Evolutionary conservation across 805 yeast genomes (phyloP).

Genomic region (Pichia californica): DNA sequence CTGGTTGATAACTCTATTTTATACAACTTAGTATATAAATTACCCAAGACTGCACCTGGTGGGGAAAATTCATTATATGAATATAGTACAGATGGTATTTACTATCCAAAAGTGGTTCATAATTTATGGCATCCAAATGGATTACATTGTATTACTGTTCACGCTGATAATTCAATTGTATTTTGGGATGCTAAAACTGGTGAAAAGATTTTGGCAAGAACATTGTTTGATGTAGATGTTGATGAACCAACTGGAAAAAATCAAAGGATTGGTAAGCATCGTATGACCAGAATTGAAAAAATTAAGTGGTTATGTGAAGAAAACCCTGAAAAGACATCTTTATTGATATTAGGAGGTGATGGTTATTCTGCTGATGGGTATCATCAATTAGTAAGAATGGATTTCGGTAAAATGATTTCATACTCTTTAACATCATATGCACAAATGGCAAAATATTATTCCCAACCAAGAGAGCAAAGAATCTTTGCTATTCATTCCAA

Average conservation of each 20-base stretch:
- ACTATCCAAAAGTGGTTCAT: conserved; percentile 30
- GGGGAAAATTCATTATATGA: conserved; percentile 41
- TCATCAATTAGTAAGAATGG: conserved; percentile 48
- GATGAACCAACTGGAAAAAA: conserved; percentile 40
- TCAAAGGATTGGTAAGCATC: conserved; percentile 15
- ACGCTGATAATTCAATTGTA: conserved; percentile 75
- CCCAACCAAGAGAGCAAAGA: conserved; percentile 49
- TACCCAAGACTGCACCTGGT: conserved; percentile 68
- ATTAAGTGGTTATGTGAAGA: conserved; percentile 73
- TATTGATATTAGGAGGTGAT: conserved; percentile 67
- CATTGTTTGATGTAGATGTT: conserved; percentile 57
- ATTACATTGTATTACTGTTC: conserved; percentile 69
- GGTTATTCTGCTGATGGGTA: conserved; percentile 36
- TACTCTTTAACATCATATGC: conserved; percentile 79
- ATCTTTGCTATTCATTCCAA: conserved; percentile 48
- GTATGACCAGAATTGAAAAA: conserved; percentile 40
- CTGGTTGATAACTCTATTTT: conserved; percentile 54
- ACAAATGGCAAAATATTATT: conserved; percentile 72
- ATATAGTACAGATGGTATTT: conserved; percentile 21
- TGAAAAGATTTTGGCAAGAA: conserved; percentile 65
- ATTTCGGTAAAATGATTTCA: conserved; percentile 74
- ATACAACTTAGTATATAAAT: conserved; percentile 49
- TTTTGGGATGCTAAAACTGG: conserved; percentile 93
- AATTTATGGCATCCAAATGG: conserved; percentile 93
- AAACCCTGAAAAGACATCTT: conserved; percentile 74